phyloP scores from a whole-genome alignment of 306 rosid genomes.

The Rosa multiflora region DNA sequence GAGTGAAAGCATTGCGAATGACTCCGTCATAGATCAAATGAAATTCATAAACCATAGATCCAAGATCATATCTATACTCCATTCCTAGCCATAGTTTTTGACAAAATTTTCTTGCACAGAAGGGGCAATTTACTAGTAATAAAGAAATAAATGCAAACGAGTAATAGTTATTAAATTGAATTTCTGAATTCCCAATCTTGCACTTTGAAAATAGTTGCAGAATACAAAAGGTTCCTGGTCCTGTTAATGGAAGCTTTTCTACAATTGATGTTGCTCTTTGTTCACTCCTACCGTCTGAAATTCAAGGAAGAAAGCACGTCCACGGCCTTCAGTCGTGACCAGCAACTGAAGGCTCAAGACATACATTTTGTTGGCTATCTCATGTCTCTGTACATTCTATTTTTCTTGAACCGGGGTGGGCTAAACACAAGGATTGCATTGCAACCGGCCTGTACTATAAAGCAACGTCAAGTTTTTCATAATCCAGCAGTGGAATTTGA shows the following conservation, averaged over 20 bases:
- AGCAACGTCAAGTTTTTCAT: slow-evolving; percentile 3
- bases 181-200: not conserved
- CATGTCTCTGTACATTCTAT: not conserved
- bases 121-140: not conserved
- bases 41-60: not conserved
- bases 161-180: not conserved
- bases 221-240: not conserved
- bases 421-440: not conserved
- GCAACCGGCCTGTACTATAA: not conserved
- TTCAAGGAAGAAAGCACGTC: not conserved
- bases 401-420: not conserved
- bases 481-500: not conserved
- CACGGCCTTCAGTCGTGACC: not conserved
- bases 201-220: not conserved
- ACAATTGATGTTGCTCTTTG: slow-evolving; percentile 3
- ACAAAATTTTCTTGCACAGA: not conserved
- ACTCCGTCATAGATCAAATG: not conserved
- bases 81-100: not conserved
- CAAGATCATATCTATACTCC: not conserved
- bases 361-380: not conserved
- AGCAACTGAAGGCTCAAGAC: not conserved
- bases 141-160: not conserved
- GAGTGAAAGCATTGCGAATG: not conserved
- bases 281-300: not conserved
- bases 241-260: slow-evolving; percentile 9